Evolutionary conservation across 2,329 filamentous ascomycete genomes (phyloP).

Genomic region (Epichloe gansuensis): DNA sequence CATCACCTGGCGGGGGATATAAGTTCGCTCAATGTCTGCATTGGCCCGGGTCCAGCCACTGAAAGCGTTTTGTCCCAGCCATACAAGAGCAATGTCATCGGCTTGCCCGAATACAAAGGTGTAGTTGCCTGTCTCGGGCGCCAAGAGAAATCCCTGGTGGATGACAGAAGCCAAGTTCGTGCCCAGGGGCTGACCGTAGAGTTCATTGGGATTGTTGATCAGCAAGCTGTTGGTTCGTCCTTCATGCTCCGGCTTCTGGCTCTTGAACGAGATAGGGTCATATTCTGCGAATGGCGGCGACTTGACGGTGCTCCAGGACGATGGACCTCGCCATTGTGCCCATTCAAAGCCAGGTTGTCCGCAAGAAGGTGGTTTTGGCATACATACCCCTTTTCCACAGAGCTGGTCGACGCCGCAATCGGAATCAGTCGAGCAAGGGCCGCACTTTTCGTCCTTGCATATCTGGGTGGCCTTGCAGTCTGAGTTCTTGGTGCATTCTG

Average conservation of each 20-base stretch:
- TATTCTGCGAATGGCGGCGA: constrained; percentile 7
- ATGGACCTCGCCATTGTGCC: constrained; percentile 7
- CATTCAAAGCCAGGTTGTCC: constrained; percentile 8
- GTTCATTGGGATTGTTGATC: background rate
- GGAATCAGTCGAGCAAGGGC: constrained; percentile 4
- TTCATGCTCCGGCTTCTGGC: constrained; percentile 3
- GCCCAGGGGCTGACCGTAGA: constrained; percentile 5
- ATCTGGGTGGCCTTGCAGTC: constrained; percentile 6
- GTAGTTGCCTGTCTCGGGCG: constrained; percentile 7
- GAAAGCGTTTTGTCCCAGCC: constrained; percentile 6
- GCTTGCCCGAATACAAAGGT: constrained; percentile 8
- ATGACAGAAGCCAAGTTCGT: constrained; percentile 6
- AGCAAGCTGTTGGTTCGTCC: constrained; percentile 7
- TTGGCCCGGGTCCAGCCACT: constrained; percentile 8
- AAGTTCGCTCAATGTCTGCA: constrained; percentile 7
- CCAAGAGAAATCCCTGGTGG: constrained; percentile 8
- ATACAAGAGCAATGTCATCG: constrained; percentile 7
- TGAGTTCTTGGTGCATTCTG: constrained; percentile 7
- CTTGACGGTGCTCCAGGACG: constrained; percentile 6
- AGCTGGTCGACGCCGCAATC: constrained; percentile 4
- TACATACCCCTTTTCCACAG: constrained; percentile 5
- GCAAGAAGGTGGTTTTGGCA: constrained; percentile 7
- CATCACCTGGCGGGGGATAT: constrained; percentile 8
- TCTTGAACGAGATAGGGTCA: constrained; percentile 5
- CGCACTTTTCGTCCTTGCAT: constrained; percentile 7